These are phyloP conservation scores for Chaetomium olivaceum DNA, from an alignment of 2,329 filamentous ascomycete genomes.

Conservation along the genomic window DNA sequence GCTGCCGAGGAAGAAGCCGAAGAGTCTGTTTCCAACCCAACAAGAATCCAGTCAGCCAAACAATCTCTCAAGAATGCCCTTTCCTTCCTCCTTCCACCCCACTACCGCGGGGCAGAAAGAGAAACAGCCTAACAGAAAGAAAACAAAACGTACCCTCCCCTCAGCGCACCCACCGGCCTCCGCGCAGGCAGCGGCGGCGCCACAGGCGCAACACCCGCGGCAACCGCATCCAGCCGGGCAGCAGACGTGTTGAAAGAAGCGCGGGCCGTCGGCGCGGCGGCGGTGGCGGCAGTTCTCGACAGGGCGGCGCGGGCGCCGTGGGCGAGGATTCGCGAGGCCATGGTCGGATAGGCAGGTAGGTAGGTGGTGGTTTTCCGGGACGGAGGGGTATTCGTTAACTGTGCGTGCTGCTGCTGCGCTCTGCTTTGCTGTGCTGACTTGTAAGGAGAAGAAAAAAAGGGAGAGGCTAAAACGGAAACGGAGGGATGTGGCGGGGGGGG, in stretches of 20 bases:
- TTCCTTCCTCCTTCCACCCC: not conserved
- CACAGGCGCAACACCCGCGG: conserved; percentile 32
- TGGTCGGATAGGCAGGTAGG: too few relatives aligned
- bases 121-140: not conserved
- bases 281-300: conserved; percentile 34
- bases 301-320: conserved; percentile 40
- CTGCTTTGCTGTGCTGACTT: not conserved
- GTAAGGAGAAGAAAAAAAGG: not conserved
- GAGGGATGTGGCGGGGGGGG: too few relatives aligned
- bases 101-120: not conserved
- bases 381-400: not conserved
- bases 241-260: conserved; percentile 56
- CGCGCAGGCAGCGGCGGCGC: conserved; percentile 52
- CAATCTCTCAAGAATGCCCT: too few relatives aligned
- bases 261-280: conserved; percentile 39
- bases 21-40: conserved; percentile 58
- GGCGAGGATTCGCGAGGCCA: conserved; percentile 50
- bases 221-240: conserved; percentile 44
- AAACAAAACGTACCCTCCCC: conserved; percentile 54
- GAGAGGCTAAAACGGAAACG: not conserved
- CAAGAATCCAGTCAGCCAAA: conserved; percentile 7
- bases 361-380: conserved; percentile 42
- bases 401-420: too few relatives aligned
- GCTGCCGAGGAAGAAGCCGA: conserved; percentile 87
- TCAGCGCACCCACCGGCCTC: conserved; percentile 62